Evolutionary conservation across 139 green algal species (phyloP), one percentile per base, ranked within the genome.

Genomic region (Bryopsis sp.): DNA sequence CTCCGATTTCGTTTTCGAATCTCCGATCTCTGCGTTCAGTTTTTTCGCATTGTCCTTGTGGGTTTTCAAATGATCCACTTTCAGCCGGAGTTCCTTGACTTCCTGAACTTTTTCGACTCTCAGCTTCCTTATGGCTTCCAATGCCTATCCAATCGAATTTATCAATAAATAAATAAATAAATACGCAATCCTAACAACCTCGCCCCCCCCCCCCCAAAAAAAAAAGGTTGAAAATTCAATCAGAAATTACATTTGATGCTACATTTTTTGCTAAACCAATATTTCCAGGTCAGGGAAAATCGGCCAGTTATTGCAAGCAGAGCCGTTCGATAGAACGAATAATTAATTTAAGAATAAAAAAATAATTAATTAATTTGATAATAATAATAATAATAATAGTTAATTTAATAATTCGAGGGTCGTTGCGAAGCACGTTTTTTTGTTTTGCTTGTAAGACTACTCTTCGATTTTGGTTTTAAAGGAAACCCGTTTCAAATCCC

Each of bases 41-140:
- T 70, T 58, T 37, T 77, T 67, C 28, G 67, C 54, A 60, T 75
- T 70, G 15, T 86, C 79, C 32, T 82, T 82, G 50, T 89, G 72
- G 22, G 78, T 88, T 46, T 81, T 80, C 2, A 95, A 71, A 11
- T 82, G 74, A 5, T 94, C 86, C 48, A 96, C 70, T 64, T 83
- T 71, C 28, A 95, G 76, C 62, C 76, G 83, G 47, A 76, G 70
- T 73, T 92, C 82, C 59, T 77, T 84, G 34, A 78, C 66, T 76
- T 89, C 79, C 59, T 83, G 48, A 7, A 67, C 64, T 77, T 97
- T 91, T 72, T 95, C 90, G 5, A 72, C 82, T 6, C 74, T 72
- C 65, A 98, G 72, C 83, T 97, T 97, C 33, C 82, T 80, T 26
- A 98, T 82, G 7, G 81, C 82, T 59, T 96, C 91, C 48, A 98